These are phyloP conservation scores for Asparagopsis taxiformis DNA, from an alignment of 31 red algal species.

Conservation along the genomic window DNA sequence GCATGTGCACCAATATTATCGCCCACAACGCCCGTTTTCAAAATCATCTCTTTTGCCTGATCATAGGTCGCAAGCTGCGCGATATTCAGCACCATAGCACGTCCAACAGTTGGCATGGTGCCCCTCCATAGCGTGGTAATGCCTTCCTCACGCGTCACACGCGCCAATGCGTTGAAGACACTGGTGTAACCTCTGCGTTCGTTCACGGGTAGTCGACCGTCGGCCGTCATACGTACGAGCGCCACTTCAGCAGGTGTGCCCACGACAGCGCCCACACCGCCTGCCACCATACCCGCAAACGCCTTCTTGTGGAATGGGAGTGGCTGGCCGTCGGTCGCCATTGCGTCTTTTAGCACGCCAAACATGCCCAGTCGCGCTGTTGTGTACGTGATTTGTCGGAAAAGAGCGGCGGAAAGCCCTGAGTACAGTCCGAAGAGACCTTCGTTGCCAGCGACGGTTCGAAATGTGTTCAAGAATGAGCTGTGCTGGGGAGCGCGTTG, in stretches of 20 bases:
- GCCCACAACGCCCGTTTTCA: slow-evolving; percentile 63
- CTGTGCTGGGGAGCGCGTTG: slow-evolving; percentile 1
- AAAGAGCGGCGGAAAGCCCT: slow-evolving; percentile 89
- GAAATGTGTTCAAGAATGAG: slow-evolving; percentile 63
- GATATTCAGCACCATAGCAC: slow-evolving; percentile 90
- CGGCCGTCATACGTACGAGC: slow-evolving; percentile 92
- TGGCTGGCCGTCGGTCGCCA: slow-evolving; percentile 54
- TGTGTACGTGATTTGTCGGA: slow-evolving; percentile 94
- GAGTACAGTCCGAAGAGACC: slow-evolving; percentile 78
- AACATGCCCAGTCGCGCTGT: slow-evolving; percentile 91
- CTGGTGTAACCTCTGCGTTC: slow-evolving; percentile 79
- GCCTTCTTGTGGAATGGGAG: slow-evolving; percentile 87
- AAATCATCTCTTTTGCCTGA: slow-evolving; percentile 92
- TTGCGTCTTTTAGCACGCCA: slow-evolving; percentile 68
- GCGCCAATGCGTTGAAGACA: slow-evolving; percentile 86
- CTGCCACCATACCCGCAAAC: slow-evolving; percentile 83
- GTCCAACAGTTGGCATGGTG: slow-evolving; percentile 77
- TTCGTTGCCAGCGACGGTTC: slow-evolving; percentile 54
- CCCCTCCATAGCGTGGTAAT: slow-evolving; percentile 89
- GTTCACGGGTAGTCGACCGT: slow-evolving; percentile 74
- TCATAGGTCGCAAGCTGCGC: slow-evolving; percentile 93
- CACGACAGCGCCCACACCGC: slow-evolving; percentile 82
- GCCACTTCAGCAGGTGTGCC: slow-evolving; percentile 95
- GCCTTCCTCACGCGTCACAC: slow-evolving; percentile 94
- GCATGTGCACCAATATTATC: slow-evolving; percentile 81